Percentiles rank a stretch among this genome's conserved stretches.
Evolutionary conservation across 1,284 basidiomycete species (phyloP).

Genomic region (Caloboletus firmus): DNA sequence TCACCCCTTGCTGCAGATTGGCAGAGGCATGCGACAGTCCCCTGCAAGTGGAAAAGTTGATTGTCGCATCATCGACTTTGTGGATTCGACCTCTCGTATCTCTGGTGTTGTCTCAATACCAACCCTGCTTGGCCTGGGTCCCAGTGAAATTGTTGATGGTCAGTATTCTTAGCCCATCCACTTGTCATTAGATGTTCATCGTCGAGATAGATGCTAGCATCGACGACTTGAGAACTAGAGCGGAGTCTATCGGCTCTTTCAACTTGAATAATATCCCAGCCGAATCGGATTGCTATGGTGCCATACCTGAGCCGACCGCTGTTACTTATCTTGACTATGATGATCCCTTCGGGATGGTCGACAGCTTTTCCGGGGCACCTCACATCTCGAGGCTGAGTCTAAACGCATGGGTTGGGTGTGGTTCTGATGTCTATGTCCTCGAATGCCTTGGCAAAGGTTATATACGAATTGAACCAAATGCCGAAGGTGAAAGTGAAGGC

Average conservation of each 20-base stretch:
- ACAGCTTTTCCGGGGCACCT: slow-evolving; percentile 52
- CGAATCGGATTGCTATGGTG: slow-evolving; percentile 26
- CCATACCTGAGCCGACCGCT: slow-evolving; percentile 57
- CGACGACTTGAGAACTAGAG: slow-evolving; percentile 48
- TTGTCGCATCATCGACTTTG: slow-evolving; percentile 91
- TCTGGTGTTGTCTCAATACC: slow-evolving; percentile 79
- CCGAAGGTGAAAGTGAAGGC: slow-evolving; percentile 38
- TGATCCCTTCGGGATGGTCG: slow-evolving; percentile 68
- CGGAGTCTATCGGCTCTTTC: slow-evolving; percentile 28
- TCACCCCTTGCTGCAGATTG: slow-evolving; percentile 59
- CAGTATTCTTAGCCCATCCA: slow-evolving; percentile 13
- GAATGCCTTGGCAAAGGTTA: slow-evolving; percentile 77
- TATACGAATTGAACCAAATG: slow-evolving; percentile 62
- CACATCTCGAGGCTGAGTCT: slow-evolving; percentile 51
- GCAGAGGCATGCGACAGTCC: slow-evolving; percentile 87
- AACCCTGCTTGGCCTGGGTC: slow-evolving; percentile 84
- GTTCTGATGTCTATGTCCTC: slow-evolving; percentile 71
- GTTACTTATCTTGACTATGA: slow-evolving; percentile 83
- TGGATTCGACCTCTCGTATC: slow-evolving; percentile 74
- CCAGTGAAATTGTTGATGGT: slow-evolving; percentile 69
- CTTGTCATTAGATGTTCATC: slow-evolving; percentile 6
- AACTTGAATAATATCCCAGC: slow-evolving; percentile 3
- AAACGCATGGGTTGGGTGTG: slow-evolving; percentile 83
- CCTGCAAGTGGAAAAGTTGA: slow-evolving; percentile 80
- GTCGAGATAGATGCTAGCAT: slow-evolving; percentile 48